Conservation (phyloP, 2,329 filamentous ascomycete genomes). For the Alternaria panax region DNA sequence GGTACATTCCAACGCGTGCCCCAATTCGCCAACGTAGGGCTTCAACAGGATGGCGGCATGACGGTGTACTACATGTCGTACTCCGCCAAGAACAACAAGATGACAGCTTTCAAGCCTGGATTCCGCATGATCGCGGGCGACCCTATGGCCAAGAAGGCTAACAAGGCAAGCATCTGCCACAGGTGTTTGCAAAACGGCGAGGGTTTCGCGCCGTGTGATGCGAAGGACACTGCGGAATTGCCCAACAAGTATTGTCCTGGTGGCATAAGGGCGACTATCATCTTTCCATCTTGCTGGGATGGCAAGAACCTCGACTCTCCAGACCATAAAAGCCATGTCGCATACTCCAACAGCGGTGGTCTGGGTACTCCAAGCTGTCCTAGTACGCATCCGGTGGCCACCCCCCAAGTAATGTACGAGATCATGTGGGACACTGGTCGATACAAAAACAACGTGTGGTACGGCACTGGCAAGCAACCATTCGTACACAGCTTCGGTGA, state of each 20-base stretch:
- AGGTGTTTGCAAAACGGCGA: conserved; percentile 35
- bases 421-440: conserved; percentile 54
- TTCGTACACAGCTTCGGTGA: conserved; percentile 41
- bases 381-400: conserved; percentile 52
- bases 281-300: conserved; percentile 78
- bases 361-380: conserved; percentile 56
- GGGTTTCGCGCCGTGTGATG: conserved; percentile 31
- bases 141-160: conserved; percentile 26
- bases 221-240: conserved; percentile 47
- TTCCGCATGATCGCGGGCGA: conserved; percentile 43
- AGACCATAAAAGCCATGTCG: conserved; percentile 70
- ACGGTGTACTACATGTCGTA: conserved; percentile 79
- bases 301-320: conserved; percentile 60
- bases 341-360: conserved; percentile 59
- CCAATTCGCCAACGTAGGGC: conserved; percentile 39
- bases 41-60: conserved; percentile 42
- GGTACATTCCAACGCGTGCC: conserved; percentile 45
- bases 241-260: conserved; percentile 76
- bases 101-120: conserved; percentile 28
- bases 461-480: conserved; percentile 33
- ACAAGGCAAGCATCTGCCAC: conserved; percentile 44
- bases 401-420: conserved; percentile 58
- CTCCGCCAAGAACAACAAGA: conserved; percentile 59
- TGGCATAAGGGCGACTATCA: conserved; percentile 74
- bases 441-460: conserved; percentile 36